Evolutionary conservation across 352 stramenopile genomes (phyloP).

Genomic region (Phytophthora rubi): DNA sequence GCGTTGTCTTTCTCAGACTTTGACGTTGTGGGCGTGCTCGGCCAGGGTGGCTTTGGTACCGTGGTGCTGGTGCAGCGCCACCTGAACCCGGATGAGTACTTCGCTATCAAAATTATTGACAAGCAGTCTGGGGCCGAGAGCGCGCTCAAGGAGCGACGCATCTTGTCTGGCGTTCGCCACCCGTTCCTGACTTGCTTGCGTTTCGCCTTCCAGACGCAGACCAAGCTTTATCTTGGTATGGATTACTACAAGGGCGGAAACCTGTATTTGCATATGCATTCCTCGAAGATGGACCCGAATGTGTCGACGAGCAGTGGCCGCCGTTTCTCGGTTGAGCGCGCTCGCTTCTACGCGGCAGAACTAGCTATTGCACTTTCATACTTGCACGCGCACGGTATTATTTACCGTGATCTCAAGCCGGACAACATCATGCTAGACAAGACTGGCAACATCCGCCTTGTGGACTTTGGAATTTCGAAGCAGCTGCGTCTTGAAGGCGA

Average conservation of each 20-base stretch:
- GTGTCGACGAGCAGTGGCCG: conserved; percentile 75
- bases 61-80: conserved; percentile 85
- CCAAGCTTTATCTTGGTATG: conserved; percentile 80
- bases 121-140: conserved; percentile 81
- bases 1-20: conserved; percentile 87
- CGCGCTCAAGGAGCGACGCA: conserved; percentile 77
- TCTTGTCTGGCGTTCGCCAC: conserved; percentile 78
- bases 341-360: conserved; percentile 89
- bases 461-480: conserved; percentile 92
- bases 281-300: conserved; percentile 81
- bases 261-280: conserved; percentile 90
- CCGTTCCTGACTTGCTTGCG: conserved; percentile 83
- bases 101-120: conserved; percentile 90
- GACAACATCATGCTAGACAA: conserved; percentile 92
- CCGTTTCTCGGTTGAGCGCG: conserved; percentile 70
- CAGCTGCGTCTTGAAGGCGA: conserved; percentile 57
- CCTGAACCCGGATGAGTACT: conserved; percentile 79
- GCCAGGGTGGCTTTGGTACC: conserved; percentile 80
- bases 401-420: conserved; percentile 89
- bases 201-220: conserved; percentile 89
- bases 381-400: conserved; percentile 86
- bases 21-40: conserved; percentile 84
- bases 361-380: conserved; percentile 88
- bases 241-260: conserved; percentile 90
- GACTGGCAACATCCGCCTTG: conserved; percentile 86